phyloP scores from a whole-genome alignment of 331 rosid species.

The Spiraea crenata region DNA sequence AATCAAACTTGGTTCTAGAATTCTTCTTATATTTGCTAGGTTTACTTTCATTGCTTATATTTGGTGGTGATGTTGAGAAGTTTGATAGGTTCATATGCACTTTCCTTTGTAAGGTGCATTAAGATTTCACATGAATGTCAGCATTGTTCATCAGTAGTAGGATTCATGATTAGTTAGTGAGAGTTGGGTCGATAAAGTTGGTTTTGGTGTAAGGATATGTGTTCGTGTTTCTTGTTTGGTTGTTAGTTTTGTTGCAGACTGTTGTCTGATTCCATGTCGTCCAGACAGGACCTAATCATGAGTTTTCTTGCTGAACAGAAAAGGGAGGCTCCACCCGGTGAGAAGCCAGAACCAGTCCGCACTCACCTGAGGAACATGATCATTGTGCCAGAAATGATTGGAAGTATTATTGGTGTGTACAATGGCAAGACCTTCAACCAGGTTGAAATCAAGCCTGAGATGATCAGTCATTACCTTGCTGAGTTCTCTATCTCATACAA shows the following conservation, averaged over 20 bases:
- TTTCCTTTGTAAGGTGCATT: too few species aligned
- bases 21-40: too few species aligned
- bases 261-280: not conserved
- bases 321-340: constrained; percentile 87
- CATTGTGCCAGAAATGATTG: constrained; percentile 92
- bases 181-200: too few species aligned
- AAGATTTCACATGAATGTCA: not conserved
- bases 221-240: not conserved
- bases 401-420: constrained; percentile 89
- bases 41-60: too few species aligned
- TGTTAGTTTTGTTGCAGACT: not conserved
- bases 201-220: not conserved
- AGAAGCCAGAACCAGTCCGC: constrained; percentile 89
- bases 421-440: constrained; percentile 95
- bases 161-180: not conserved
- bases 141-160: not conserved
- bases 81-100: too few species aligned
- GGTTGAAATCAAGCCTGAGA: constrained; percentile 94
- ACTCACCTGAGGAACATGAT: constrained; percentile 95
- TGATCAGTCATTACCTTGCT: constrained; percentile 90
- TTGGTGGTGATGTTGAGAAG: too few species aligned
- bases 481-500: constrained; percentile 96
- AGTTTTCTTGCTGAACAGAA: constrained; percentile 35
- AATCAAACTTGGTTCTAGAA: too few species aligned
- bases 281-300: not conserved